Percentiles rank a stretch among this genome's conserved stretches.
Evolutionary conservation across 106 monocot species (phyloP).

Genomic region (Phalaenopsis equestris): DNA sequence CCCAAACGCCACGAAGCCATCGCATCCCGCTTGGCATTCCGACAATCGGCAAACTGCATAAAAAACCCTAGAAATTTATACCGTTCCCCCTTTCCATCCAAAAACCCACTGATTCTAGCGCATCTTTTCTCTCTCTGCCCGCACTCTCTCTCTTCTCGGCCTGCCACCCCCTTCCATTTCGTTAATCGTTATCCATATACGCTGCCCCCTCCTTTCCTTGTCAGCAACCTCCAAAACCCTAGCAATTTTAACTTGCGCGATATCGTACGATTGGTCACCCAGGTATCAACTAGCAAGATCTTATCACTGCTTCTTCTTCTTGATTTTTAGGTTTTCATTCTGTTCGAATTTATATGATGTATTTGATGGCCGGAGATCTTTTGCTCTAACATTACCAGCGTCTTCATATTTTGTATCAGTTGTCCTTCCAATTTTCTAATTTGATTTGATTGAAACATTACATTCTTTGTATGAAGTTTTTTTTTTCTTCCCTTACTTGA

Average conservation of each 20-base stretch:
- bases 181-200: slow-evolving; percentile 2
- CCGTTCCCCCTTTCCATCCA: not conserved
- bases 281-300: not conserved
- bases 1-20: not conserved
- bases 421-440: no score
- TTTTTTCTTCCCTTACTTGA: no score
- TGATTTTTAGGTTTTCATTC: not conserved
- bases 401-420: no score
- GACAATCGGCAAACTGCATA: not conserved
- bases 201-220: not conserved
- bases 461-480: no score
- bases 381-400: no score
- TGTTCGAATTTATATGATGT: not conserved
- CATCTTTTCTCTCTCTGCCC: not conserved
- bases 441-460: no score
- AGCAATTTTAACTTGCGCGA: not conserved
- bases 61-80: not conserved
- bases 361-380: not conserved
- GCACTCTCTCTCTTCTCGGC: no score
- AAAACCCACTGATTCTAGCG: no score
- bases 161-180: not conserved
- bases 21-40: not conserved
- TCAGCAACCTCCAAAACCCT: not conserved
- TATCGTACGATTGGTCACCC: not conserved
- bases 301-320: not conserved